Evolutionary conservation across 179 eudicot genomes (phyloP).

Genomic region (Kewa caespitosa): DNA sequence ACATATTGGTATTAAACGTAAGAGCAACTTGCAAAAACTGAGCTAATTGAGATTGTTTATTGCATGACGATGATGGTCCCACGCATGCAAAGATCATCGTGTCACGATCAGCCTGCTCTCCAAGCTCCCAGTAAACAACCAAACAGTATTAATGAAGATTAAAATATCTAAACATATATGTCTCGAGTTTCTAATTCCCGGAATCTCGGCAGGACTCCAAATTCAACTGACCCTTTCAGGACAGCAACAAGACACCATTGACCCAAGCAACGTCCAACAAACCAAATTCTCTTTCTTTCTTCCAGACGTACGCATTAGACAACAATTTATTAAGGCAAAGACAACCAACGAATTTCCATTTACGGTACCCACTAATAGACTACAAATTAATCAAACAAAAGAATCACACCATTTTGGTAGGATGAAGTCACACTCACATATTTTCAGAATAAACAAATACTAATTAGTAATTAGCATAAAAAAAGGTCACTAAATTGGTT

Average conservation of each 20-base stretch:
- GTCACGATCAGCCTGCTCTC: neutral
- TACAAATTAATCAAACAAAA: conserved; percentile 12
- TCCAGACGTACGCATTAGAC: neutral
- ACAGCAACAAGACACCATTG: conserved; percentile 5
- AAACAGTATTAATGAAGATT: neutral
- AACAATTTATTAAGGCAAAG: neutral
- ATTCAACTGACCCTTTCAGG: neutral
- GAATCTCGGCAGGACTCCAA: neutral
- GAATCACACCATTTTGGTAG: neutral
- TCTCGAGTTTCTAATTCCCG: neutral
- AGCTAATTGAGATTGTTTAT: neutral
- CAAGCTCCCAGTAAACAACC: neutral
- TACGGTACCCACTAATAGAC: neutral
- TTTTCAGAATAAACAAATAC: neutral
- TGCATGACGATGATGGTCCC: neutral
- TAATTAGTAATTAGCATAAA: neutral
- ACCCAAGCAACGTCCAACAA: neutral
- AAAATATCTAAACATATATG: neutral
- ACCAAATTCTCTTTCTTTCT: neutral
- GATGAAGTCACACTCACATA: neutral
- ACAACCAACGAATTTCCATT: neutral
- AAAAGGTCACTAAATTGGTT: neutral
- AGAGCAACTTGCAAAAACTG: neutral
- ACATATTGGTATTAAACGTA: too few species aligned
- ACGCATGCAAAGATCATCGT: neutral